Evolutionary conservation across 257 asterid species (phyloP).

Genomic region (Primulina huaijiensis): DNA sequence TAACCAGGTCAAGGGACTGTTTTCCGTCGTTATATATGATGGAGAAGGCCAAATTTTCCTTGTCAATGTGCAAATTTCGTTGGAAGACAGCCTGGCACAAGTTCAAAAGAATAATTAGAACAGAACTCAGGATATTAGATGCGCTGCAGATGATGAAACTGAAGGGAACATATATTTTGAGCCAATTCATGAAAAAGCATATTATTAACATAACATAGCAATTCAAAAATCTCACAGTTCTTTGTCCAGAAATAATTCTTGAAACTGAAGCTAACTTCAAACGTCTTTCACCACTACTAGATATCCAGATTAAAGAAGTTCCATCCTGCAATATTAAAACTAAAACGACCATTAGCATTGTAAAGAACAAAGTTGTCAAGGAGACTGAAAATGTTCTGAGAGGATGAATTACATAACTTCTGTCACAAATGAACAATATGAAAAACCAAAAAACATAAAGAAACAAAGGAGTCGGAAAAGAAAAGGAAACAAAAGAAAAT

Average conservation of each 20-base stretch:
- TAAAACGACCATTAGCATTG: constrained; percentile 25
- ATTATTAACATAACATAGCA: constrained; percentile 5
- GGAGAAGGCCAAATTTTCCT: constrained; percentile 89
- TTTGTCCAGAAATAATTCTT: constrained; percentile 65
- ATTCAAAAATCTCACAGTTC: constrained; percentile 50
- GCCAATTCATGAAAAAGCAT: not conserved
- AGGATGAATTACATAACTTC: too few species aligned
- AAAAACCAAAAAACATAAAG: too few species aligned
- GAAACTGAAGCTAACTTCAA: constrained; percentile 62
- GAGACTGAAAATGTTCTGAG: constrained; percentile 1
- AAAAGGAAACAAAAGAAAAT: too few species aligned
- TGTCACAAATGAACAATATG: too few species aligned
- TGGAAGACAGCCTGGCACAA: constrained; percentile 85
- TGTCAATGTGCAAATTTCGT: constrained; percentile 80
- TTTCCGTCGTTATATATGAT: constrained; percentile 85
- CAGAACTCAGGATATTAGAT: not conserved
- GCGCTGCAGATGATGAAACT: not conserved
- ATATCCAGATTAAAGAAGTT: constrained; percentile 50
- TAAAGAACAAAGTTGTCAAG: not conserved
- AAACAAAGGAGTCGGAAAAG: too few species aligned
- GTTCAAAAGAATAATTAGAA: constrained; percentile 20
- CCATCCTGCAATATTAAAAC: constrained; percentile 40
- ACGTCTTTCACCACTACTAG: constrained; percentile 54
- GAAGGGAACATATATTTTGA: not conserved
- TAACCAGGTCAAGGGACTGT: constrained; percentile 94